These are phyloP conservation scores for Chlorella sp. DNA, from an alignment of 139 green algal genomes.

Conservation along the genomic window DNA sequence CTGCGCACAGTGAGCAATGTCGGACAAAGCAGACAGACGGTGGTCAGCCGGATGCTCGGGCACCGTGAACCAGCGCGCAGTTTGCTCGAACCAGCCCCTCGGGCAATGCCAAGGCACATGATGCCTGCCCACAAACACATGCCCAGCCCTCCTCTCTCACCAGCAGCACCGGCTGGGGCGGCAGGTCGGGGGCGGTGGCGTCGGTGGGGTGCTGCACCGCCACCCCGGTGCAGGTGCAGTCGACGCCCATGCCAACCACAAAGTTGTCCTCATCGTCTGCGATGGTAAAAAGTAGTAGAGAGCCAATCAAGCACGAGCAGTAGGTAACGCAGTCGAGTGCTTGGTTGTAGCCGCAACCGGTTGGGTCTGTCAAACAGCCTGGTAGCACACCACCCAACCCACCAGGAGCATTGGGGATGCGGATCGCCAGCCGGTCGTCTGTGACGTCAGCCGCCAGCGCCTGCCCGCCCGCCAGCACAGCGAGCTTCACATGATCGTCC, in stretches of 20 bases:
- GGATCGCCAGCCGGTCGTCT: slow-evolving; percentile 56
- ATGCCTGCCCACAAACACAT: neutral
- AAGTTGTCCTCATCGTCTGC: slow-evolving; percentile 62
- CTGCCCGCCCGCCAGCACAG: neutral
- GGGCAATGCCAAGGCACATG: too few relatives aligned
- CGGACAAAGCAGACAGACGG: too few relatives aligned
- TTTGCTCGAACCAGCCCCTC: too few relatives aligned
- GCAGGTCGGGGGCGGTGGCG: slow-evolving; percentile 41
- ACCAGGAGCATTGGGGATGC: slow-evolving; percentile 57
- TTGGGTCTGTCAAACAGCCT: too few relatives aligned
- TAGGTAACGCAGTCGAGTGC: neutral
- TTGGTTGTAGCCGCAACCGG: too few relatives aligned
- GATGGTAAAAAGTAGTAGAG: neutral
- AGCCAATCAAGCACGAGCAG: neutral
- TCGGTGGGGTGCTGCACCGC: slow-evolving; percentile 50
- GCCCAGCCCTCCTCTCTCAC: neutral
- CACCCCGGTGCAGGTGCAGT: slow-evolving; percentile 29
- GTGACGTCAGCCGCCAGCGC: slow-evolving; percentile 40
- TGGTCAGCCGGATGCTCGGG: too few relatives aligned
- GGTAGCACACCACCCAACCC: neutral
- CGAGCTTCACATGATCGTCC: slow-evolving; percentile 68
- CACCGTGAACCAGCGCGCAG: too few relatives aligned
- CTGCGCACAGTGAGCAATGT: neutral
- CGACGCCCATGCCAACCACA: slow-evolving; percentile 60
- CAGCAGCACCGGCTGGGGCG: slow-evolving; percentile 52